Conservation (phyloP, 73 alveolate species). For the Paramecium tetraurelia region DNA sequence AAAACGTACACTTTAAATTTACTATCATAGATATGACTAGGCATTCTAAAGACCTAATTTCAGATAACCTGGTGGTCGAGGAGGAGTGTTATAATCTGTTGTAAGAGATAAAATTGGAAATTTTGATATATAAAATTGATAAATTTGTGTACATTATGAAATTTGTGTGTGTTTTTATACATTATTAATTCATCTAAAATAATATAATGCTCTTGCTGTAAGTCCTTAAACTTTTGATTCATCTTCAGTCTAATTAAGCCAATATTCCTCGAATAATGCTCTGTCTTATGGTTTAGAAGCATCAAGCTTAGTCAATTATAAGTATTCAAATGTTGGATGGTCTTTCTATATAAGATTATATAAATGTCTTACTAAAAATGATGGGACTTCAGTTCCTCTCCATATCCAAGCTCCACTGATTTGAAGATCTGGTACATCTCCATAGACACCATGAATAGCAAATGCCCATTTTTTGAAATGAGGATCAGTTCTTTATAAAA, state of each 20-base stretch:
- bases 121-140: background rate
- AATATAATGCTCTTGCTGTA: background rate
- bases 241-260: background rate
- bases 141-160: background rate
- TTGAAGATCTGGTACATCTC: slow-evolving; percentile 89
- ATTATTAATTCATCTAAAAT: background rate
- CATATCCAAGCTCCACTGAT: slow-evolving; percentile 91
- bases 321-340: slow-evolving; percentile 4
- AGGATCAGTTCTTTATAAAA: slow-evolving; percentile 90
- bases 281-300: background rate
- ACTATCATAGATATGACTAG: background rate
- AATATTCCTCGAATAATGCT: background rate
- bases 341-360: background rate
- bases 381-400: slow-evolving; percentile 90
- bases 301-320: background rate
- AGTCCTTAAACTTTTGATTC: slow-evolving; percentile 23
- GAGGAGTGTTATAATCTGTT: background rate
- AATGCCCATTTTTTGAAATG: slow-evolving; percentile 76
- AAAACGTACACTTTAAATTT: background rate
- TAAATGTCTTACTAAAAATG: background rate
- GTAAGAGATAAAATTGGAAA: background rate
- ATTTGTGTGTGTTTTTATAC: background rate
- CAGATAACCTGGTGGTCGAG: slow-evolving; percentile 26
- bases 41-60: slow-evolving; percentile 28
- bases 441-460: slow-evolving; percentile 87